phyloP scores from a whole-genome alignment of 768 basidiomycete species.

The Heimioporus sp. region DNA sequence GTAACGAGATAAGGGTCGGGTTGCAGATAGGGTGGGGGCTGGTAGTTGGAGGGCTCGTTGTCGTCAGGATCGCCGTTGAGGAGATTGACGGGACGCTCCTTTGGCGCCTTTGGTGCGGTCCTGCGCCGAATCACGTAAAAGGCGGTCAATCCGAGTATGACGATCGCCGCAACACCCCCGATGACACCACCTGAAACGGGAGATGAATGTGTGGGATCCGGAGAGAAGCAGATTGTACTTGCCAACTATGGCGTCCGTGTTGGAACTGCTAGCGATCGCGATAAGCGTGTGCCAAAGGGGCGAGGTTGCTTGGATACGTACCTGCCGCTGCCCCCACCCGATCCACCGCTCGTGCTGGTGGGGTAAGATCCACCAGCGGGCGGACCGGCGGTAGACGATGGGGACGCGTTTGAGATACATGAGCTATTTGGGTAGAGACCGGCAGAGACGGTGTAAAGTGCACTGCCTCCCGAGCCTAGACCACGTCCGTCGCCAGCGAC shows the following conservation, averaged over 20 bases:
- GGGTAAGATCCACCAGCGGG: constrained; percentile 76
- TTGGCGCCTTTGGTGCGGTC: constrained; percentile 36
- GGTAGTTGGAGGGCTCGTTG: constrained; percentile 40
- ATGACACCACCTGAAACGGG: constrained; percentile 45
- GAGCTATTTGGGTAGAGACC: constrained; percentile 47
- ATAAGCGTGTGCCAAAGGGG: background rate
- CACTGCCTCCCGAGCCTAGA: constrained; percentile 67
- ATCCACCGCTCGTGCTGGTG: constrained; percentile 45
- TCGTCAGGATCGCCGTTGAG: constrained; percentile 56
- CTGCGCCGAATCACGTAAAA: constrained; percentile 53
- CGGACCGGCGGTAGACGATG: constrained; percentile 72
- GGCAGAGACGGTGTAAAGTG: constrained; percentile 50
- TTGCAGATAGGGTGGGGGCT: constrained; percentile 67
- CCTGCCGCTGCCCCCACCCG: constrained; percentile 26
- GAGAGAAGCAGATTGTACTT: constrained; percentile 6
- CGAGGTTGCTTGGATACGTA: constrained; percentile 10
- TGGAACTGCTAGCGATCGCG: constrained; percentile 26
- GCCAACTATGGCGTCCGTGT: constrained; percentile 52
- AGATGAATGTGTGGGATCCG: constrained; percentile 5
- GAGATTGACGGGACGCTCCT: constrained; percentile 67
- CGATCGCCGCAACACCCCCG: constrained; percentile 53
- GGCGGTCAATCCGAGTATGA: constrained; percentile 40
- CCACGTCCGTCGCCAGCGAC: constrained; percentile 68
- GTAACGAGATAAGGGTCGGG: constrained; percentile 77
- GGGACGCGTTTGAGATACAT: constrained; percentile 60